A percentile compares a stretch with the other conserved stretches of the same genome.
Evolutionary conservation across 164 flowering plant genomes (phyloP).

Genomic region (Houttuynia cordata): DNA sequence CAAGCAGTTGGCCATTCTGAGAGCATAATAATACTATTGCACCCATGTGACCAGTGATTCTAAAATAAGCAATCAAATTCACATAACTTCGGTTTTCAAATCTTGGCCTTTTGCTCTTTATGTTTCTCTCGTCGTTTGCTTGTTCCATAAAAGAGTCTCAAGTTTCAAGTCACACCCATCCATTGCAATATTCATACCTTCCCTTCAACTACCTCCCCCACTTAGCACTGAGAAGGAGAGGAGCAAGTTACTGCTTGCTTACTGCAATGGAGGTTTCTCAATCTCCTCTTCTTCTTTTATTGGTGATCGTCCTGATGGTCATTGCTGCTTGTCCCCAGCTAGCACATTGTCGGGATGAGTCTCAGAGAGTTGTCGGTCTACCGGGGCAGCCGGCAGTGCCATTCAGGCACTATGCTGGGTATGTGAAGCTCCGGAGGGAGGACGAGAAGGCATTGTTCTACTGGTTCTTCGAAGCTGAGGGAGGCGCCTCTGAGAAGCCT

Average conservation of each 20-base stretch:
- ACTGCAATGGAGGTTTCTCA: constrained; percentile 5
- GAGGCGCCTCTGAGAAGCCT: constrained; percentile 19
- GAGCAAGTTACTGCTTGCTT: neutral
- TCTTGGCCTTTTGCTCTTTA: too few relatives aligned
- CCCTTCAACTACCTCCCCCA: too few relatives aligned
- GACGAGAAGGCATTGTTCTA: constrained; percentile 43
- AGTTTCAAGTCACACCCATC: too few relatives aligned
- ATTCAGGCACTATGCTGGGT: constrained; percentile 49
- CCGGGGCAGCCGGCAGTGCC: constrained; percentile 46
- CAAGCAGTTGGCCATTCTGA: too few relatives aligned
- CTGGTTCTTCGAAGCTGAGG: constrained; percentile 51
- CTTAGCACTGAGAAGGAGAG: neutral
- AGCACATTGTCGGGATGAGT: constrained; percentile 7
- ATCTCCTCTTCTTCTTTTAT: neutral
- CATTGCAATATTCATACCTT: too few relatives aligned
- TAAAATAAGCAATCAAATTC: too few relatives aligned
- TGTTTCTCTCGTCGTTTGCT: too few relatives aligned
- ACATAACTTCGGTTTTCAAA: too few relatives aligned
- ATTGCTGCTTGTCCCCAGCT: neutral
- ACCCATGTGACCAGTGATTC: too few relatives aligned
- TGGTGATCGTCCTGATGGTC: constrained; percentile 5
- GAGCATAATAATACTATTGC: too few relatives aligned
- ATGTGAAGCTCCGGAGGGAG: constrained; percentile 23
- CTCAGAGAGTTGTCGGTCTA: constrained; percentile 27
- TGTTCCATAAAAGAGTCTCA: too few relatives aligned